Evolutionary conservation across 345 rosid genomes (phyloP).

Genomic region (Corchorus olitorius): DNA sequence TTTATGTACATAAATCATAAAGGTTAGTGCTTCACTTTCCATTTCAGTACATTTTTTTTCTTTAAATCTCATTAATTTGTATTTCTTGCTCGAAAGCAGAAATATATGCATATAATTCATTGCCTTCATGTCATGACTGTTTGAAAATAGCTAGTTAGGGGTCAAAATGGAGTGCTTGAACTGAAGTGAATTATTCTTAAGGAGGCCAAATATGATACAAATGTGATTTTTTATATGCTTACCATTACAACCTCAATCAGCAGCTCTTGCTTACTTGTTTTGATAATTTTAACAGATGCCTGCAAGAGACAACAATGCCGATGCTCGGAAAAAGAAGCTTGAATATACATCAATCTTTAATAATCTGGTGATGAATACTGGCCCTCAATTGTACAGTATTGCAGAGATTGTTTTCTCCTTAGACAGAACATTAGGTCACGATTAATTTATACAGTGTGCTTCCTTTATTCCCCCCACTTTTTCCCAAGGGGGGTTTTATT

Average conservation of each 20-base stretch:
- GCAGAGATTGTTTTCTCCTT: not conserved
- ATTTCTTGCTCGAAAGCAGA: not conserved
- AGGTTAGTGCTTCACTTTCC: slow-evolving; percentile 2
- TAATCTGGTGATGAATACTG: not conserved
- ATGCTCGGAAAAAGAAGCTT: not conserved
- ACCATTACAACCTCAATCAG: not conserved
- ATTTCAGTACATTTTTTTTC: not conserved
- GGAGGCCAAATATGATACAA: not conserved
- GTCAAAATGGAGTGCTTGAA: not conserved
- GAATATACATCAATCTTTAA: not conserved
- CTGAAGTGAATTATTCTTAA: not conserved
- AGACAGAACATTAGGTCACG: slow-evolving; percentile 5
- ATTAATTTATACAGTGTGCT: not conserved
- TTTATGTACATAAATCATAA: not conserved
- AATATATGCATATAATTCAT: not conserved
- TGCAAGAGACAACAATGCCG: not conserved
- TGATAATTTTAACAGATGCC: slow-evolving; percentile 10
- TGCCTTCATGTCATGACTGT: not conserved
- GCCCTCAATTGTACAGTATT: not conserved
- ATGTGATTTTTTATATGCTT: not conserved
- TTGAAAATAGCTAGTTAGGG: not conserved
- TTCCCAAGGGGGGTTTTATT: not conserved
- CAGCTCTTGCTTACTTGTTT: not conserved
- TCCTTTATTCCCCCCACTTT: not conserved
- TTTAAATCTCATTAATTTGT: not conserved